Base-by-base conservation (phyloP, 805 yeast species). In the Torulaspora indica region DNA sequence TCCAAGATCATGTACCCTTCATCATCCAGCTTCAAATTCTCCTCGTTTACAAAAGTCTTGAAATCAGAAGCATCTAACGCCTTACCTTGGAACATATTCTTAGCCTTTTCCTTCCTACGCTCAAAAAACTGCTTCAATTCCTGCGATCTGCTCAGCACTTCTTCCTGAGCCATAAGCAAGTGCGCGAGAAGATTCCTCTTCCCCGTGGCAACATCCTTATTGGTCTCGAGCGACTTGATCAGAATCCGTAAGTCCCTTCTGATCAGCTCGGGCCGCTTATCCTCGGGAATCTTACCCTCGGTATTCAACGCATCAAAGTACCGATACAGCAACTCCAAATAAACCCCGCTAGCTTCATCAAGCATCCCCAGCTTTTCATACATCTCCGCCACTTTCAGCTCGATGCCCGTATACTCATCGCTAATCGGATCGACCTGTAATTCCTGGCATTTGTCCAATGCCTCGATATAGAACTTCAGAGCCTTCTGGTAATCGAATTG, bases 401-500 rank as follows among this genome's bases (percentile, higher is more conserved):
- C 95, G 42, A 91, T 78, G 0, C 97, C 96, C 0, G 97, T 90
- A 62, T 85, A 90, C 57, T 85, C 91, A 57, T 87, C 93, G 45
- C 79, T 72, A 25, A 84, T 54, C 8, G 74, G 75, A 49, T 78
- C 76, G 67, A 87, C 61, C 15, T 50, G 43, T 36, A 78, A 65
- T 22, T 72, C 68, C 29, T 79, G 74, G 31, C 88, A 82, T 49
- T 77, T 74, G 23, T 78, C 72, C 22, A 89, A 66, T 0, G 95
- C 95, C 51, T 82, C 82, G 35, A 86, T 73, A 64, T 90, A 91
- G 54, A 75, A 72, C 46, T 76, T 74, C 47, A 88, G 68, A 0
- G 97, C 95, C 48, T 77, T 69, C 42, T 75, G 71, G 64, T 76
- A 83, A 43, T 67, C 60, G 39, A 65, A 70, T 15, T 77, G 75